A percentile compares a stretch with the other conserved stretches of the same genome.
Evolutionary conservation across 164 flowering plant species (phyloP).

Genomic region (Pachysandra terminalis): DNA sequence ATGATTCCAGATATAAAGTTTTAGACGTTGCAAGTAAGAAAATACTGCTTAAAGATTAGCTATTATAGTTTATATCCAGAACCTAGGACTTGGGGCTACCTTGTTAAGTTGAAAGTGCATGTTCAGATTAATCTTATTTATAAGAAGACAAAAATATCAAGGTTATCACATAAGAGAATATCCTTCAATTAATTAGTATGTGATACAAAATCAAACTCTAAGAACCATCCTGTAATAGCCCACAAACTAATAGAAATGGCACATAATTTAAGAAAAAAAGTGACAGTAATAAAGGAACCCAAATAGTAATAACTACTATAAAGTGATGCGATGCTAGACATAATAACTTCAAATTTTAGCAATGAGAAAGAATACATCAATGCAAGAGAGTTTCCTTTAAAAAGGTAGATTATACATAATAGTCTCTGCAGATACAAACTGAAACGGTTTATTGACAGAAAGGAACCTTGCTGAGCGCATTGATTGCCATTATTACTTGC

Average conservation of each 20-base stretch:
- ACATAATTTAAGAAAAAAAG: too few relatives aligned
- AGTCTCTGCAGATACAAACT: neutral
- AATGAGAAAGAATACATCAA: too few relatives aligned
- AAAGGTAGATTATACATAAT: neutral
- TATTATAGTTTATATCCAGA: neutral
- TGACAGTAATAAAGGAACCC: too few relatives aligned
- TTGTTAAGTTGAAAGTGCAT: neutral
- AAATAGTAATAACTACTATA: too few relatives aligned
- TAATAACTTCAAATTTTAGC: too few relatives aligned
- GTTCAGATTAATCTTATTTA: neutral
- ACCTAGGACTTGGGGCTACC: neutral
- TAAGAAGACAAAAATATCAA: too few relatives aligned
- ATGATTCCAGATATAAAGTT: neutral
- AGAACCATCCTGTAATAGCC: too few relatives aligned
- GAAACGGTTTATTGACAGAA: neutral
- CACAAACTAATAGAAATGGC: too few relatives aligned
- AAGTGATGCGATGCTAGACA: too few relatives aligned
- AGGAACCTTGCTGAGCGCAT: slow-evolving; percentile 94
- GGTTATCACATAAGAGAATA: neutral
- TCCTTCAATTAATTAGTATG: too few relatives aligned
- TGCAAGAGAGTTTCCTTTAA: neutral
- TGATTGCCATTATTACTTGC: slow-evolving; percentile 83
- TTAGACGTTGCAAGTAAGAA: neutral
- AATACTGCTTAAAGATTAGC: neutral
- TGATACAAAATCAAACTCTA: too few relatives aligned